Evolutionary conservation across 768 basidiomycete genomes (phyloP).

Genomic region (Lyophyllum decastes): DNA sequence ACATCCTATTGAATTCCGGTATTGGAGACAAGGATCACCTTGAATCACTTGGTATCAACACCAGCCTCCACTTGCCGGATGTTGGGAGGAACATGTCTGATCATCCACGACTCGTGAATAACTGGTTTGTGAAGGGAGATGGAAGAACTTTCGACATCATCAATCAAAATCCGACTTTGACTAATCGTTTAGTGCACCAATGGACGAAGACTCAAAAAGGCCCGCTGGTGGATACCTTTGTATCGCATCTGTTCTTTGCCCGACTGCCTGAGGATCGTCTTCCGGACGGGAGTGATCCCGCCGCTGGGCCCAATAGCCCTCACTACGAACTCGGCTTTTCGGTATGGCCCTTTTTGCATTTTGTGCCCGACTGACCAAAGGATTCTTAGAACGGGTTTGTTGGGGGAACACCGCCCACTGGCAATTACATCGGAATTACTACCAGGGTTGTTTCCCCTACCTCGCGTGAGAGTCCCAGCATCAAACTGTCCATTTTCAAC

Average conservation of each 20-base stretch:
- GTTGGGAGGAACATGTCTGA: slow-evolving; percentile 30
- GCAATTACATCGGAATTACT: slow-evolving; percentile 15
- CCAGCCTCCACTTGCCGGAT: slow-evolving; percentile 21
- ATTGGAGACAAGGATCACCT: slow-evolving; percentile 26
- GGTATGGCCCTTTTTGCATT: not conserved
- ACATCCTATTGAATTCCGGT: slow-evolving; percentile 29
- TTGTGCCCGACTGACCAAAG: not conserved
- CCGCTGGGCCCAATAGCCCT: slow-evolving; percentile 23
- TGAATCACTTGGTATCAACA: slow-evolving; percentile 12
- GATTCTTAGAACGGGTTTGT: slow-evolving; percentile 15
- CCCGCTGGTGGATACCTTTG: slow-evolving; percentile 22
- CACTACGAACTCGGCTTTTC: slow-evolving; percentile 25
- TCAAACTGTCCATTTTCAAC: not conserved
- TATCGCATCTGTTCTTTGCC: slow-evolving; percentile 18
- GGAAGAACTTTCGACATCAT: slow-evolving; percentile 17
- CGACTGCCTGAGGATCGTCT: slow-evolving; percentile 14
- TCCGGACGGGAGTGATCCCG: slow-evolving; percentile 18
- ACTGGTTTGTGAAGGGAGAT: slow-evolving; percentile 23
- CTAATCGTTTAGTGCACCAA: slow-evolving; percentile 7
- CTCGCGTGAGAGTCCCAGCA: slow-evolving; percentile 10
- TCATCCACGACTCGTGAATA: slow-evolving; percentile 20
- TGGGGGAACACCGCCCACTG: slow-evolving; percentile 8
- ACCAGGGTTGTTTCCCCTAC: slow-evolving; percentile 20
- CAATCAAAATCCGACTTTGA: slow-evolving; percentile 20
- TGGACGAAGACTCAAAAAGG: slow-evolving; percentile 27